Conservation (phyloP, 1,284 basidiomycete genomes). For the Chondrostereum purpureum region DNA sequence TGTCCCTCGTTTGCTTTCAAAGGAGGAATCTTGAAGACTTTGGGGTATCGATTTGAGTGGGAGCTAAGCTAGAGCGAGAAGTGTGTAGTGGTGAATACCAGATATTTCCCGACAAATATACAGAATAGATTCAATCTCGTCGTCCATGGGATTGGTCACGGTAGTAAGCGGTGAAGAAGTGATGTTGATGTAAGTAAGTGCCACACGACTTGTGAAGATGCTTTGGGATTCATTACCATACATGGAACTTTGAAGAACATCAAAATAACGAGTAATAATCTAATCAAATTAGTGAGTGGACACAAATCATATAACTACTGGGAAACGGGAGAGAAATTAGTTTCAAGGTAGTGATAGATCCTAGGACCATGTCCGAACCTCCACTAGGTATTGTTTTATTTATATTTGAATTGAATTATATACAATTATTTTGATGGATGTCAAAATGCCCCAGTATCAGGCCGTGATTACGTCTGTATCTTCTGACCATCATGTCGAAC, state of each 20-base stretch:
- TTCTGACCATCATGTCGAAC: slow-evolving; percentile 22
- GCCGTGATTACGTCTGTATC: no score
- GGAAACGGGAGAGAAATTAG: no score
- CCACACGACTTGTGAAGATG: background rate
- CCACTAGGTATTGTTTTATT: no score
- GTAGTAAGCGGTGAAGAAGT: slow-evolving; percentile 8
- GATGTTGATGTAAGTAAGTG: slow-evolving; percentile 4
- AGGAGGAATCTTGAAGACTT: slow-evolving; percentile 80
- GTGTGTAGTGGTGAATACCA: slow-evolving; percentile 43
- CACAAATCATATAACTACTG: no score
- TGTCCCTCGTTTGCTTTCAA: slow-evolving; percentile 81
- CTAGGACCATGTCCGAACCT: no score
- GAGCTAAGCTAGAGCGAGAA: slow-evolving; percentile 12
- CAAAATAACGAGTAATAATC: background rate
- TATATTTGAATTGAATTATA: no score
- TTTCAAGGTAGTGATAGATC: no score
- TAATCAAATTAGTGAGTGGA: no score
- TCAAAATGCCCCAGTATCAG: no score
- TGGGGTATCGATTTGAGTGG: slow-evolving; percentile 15
- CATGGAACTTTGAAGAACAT: background rate
- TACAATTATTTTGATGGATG: no score
- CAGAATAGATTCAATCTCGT: slow-evolving; percentile 79
- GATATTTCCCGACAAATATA: slow-evolving; percentile 84
- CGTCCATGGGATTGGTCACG: slow-evolving; percentile 51
- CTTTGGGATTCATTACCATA: background rate